These are phyloP conservation scores for barrel medic (Medicago truncatula) DNA, from an alignment of 306 rosid species.

Conservation along the genomic window DNA sequence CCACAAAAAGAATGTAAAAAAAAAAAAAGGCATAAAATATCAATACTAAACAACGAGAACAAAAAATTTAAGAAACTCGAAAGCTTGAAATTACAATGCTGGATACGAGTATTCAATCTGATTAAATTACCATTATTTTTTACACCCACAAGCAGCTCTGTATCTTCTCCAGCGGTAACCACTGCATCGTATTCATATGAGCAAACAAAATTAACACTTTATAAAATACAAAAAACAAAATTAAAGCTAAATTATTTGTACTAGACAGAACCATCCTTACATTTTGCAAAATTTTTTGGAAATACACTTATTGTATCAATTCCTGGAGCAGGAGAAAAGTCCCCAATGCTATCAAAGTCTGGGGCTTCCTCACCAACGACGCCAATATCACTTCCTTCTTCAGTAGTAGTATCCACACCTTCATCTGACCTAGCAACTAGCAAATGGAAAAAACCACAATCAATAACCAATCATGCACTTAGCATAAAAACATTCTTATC, in stretches of 20 bases:
- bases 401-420: slow-evolving; percentile 56
- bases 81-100: slow-evolving; percentile 16
- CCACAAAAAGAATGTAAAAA: background rate
- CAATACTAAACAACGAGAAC: background rate
- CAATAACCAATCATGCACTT: slow-evolving; percentile 10
- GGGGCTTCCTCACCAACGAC: slow-evolving; percentile 75
- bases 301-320: slow-evolving; percentile 74
- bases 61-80: background rate
- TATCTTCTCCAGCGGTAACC: slow-evolving; percentile 86
- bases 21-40: slow-evolving; percentile 8
- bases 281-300: slow-evolving; percentile 72
- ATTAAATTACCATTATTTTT: slow-evolving; percentile 80
- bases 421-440: slow-evolving; percentile 76
- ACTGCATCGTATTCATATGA: slow-evolving; percentile 56
- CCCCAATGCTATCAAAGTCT: slow-evolving; percentile 63
- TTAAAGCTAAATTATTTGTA: background rate
- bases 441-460: slow-evolving; percentile 35
- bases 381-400: slow-evolving; percentile 74
- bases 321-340: slow-evolving; percentile 73
- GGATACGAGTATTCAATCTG: slow-evolving; percentile 18
- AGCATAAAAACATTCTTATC: slow-evolving; percentile 2
- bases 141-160: slow-evolving; percentile 80
- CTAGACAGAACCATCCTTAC: slow-evolving; percentile 49
- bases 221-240: slow-evolving; percentile 3
- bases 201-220: slow-evolving; percentile 34